phyloP scores from a whole-genome alignment of 345 rosid genomes.

The Rhodomyrtus tomentosa region DNA sequence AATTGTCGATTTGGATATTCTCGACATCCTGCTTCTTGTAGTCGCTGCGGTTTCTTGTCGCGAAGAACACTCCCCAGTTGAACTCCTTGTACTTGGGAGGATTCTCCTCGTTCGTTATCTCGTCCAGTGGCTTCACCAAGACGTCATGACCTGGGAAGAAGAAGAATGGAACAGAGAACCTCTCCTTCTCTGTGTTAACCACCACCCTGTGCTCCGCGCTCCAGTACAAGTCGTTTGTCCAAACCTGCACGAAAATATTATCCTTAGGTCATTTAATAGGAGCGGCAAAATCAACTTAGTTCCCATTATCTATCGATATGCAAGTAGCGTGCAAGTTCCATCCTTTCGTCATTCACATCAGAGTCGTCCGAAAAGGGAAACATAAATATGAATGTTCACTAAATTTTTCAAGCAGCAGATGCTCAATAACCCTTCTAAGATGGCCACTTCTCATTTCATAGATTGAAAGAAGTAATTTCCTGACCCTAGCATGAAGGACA shows the following conservation, averaged over 20 bases:
- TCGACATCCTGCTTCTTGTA: conserved; percentile 32
- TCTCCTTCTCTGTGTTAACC: conserved; percentile 32
- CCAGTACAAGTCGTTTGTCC: conserved; percentile 37
- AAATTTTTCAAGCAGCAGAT: neutral
- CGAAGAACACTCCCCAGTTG: conserved; percentile 30
- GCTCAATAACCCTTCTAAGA: neutral
- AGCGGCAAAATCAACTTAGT: neutral
- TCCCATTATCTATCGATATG: neutral
- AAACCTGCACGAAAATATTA: conserved; percentile 11
- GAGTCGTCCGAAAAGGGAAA: neutral
- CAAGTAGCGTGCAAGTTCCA: neutral
- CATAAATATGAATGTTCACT: neutral
- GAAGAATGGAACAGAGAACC: conserved; percentile 35
- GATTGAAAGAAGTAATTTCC: neutral
- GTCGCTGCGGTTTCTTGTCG: conserved; percentile 20
- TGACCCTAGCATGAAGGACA: neutral
- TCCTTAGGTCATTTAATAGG: neutral
- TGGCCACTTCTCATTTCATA: neutral
- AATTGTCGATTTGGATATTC: conserved; percentile 31
- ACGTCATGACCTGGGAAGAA: conserved; percentile 23
- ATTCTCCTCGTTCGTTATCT: conserved; percentile 14
- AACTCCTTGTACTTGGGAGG: conserved; percentile 20
- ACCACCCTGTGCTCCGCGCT: conserved; percentile 41
- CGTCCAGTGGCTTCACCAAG: conserved; percentile 25
- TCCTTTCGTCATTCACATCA: neutral